Percentiles rank a stretch among this genome's conserved stretches.
Evolutionary conservation across 129 eudicot genomes (phyloP).

Genomic region (Helichrysum umbraculigerum): DNA sequence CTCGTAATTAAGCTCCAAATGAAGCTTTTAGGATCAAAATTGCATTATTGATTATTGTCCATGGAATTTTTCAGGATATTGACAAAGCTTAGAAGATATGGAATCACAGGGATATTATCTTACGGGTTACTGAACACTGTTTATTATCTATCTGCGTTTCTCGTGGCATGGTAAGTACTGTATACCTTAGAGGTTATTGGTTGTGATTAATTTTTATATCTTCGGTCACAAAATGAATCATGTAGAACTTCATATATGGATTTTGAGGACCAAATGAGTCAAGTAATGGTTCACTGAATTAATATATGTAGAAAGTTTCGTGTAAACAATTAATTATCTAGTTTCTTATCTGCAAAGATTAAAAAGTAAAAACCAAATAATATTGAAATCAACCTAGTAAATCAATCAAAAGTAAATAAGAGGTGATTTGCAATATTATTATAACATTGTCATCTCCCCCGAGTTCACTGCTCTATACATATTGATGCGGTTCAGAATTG

Average conservation of each 20-base stretch:
- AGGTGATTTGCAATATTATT: neutral
- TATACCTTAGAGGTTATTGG: neutral
- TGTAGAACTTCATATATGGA: neutral
- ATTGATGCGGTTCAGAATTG: no score
- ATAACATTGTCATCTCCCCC: no score
- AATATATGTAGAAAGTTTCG: neutral
- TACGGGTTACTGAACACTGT: slow-evolving; percentile 88
- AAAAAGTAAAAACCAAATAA: no score
- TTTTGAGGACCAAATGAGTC: neutral
- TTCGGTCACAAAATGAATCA: neutral
- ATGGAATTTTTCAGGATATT: slow-evolving; percentile 49
- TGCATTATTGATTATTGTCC: neutral
- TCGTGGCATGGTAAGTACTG: slow-evolving; percentile 73
- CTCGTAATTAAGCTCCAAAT: no score
- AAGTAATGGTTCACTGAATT: slow-evolving; percentile 10
- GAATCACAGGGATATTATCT: slow-evolving; percentile 77
- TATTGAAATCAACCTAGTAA: neutral
- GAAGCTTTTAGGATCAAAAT: no score
- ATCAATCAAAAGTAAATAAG: neutral
- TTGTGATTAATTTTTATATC: neutral
- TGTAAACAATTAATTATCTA: neutral
- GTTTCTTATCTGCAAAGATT: neutral
- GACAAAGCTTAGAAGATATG: slow-evolving; percentile 73
- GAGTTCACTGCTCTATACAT: no score
- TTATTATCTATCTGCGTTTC: slow-evolving; percentile 79